Evolutionary conservation across 139 green algal genomes (phyloP).

Genomic region (Gonium pectorale): DNA sequence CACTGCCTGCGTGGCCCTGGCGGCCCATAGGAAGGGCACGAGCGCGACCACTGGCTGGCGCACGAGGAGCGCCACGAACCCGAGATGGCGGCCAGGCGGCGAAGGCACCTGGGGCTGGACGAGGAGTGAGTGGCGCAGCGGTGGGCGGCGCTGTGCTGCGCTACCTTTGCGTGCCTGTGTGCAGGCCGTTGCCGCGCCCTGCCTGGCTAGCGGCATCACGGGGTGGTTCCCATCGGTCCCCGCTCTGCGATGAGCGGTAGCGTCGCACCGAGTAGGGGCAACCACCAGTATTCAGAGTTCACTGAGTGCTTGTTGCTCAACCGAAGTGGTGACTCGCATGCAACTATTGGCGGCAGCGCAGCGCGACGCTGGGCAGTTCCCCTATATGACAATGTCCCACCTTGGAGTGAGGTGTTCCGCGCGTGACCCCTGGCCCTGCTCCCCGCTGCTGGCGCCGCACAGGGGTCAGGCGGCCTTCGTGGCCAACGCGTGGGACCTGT

Average conservation of each 20-base stretch:
- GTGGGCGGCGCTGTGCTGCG: too few species aligned
- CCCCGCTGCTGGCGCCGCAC: background rate
- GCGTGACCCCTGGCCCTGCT: background rate
- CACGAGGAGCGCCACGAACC: conserved; percentile 36
- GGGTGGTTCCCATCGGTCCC: background rate
- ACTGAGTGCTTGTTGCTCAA: too few species aligned
- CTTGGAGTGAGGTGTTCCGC: background rate
- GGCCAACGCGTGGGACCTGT: conserved; percentile 18
- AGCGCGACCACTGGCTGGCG: conserved; percentile 21
- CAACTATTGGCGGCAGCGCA: too few species aligned
- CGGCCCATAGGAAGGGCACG: conserved; percentile 2
- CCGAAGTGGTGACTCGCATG: too few species aligned
- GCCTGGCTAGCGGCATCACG: background rate
- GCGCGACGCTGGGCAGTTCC: background rate
- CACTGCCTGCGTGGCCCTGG: background rate
- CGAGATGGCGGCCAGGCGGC: conserved; percentile 31
- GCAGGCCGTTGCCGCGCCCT: background rate
- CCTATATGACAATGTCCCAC: background rate
- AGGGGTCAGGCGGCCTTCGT: conserved; percentile 24
- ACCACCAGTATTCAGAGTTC: background rate
- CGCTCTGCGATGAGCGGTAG: background rate
- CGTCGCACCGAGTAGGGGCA: background rate
- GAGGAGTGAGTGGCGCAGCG: conserved; percentile 7
- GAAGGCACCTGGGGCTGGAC: background rate
- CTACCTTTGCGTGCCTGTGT: background rate